Evolutionary conservation across 2,329 filamentous ascomycete species (phyloP), one percentile per base, ranked within the genome.

Genomic region (Tolypocladium sp.): DNA sequence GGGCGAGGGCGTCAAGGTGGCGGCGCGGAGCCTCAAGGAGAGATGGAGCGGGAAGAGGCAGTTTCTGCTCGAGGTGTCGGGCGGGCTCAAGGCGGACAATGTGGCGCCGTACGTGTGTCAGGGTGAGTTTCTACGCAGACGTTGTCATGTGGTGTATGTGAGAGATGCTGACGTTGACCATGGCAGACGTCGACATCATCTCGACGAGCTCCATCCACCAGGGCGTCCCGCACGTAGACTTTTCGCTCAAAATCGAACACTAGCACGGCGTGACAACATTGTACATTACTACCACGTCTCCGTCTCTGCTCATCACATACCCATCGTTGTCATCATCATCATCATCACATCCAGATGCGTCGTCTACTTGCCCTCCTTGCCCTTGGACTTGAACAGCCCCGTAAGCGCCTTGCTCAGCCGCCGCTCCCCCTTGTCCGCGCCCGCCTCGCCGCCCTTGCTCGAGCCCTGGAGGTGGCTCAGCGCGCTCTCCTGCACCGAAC

Each of bases 121-220:
- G 64, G 84, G 86, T 88, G 67, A 71, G 84, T 77, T 22, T 13
- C 3, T 4, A 4, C 49, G 20, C 17, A 10, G 8, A 9, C 4
- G 2, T 13, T 4, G 12, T 3, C 30, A 6, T n/a, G 17, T 10
- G 9, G 30, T 22, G 6, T 22, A 9, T 27, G 27, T 8, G 9
- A 6, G 22, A 9, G 12, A 9, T 42, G 40, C 49, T 54, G 8
- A 52, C 17, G 46, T 20, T 54, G 25, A 49, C 22, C 15, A 1
- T n/a, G 25, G 1, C 75, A 82, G 92, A 97, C 75, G 86, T 99
- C 65, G 94, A 99, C 74, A 92, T 99, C 65, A 87, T 97, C 66
- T 97, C 92, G 51, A 97, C 93, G 51, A 97, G 92, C 71, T 93
- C 90, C 57, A 97, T 99, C 69, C 94, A 99, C 70, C 94, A 99